Base-by-base conservation (phyloP, 768 basidiomycete genomes). In the Lactifluus piperatus region DNA sequence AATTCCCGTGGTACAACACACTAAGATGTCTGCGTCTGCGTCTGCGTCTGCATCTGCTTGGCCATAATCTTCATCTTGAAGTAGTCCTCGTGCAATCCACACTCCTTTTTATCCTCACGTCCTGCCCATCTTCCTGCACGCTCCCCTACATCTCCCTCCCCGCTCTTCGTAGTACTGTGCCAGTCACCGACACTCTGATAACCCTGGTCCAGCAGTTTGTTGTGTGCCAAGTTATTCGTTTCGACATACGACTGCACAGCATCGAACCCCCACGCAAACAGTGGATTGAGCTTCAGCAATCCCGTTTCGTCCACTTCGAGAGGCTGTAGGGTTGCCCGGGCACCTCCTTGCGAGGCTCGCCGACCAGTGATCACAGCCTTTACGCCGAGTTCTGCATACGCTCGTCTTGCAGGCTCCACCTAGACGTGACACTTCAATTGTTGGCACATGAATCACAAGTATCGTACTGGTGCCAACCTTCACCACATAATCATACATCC, bases 161-260 rank as follows among this genome's bases (percentile, higher is more conserved):
- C 85, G 60, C 84, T 85, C 65, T 81, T 81, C n/a, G 71, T 72
- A 0, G 97, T 99, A 62, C 91, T 94, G 73, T 99, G 97, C 90
- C 94, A 95, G 72, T 99, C 97, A 4, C 97, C 97, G 62, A 99
- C 84, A 68, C 91, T 93, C 66, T 85, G 87, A 76, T 98, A 99
- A 3, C 97, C 97, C 69, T 92, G 83, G 60, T 83, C 83, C 41
- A 99, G 80, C 5, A 99, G 78, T 60, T 80, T 82, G 75, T 99
- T 98, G 61, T 83, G 82, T 2, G 94, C 94, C 0, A 97, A 94
- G 46, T 81, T 73, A 72, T 97, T 82, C 60, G 81, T 77, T 44
- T 82, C 82, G 62, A 95, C 79, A 71, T 97, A 94, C 71, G 82
- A 85, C 62, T 97, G 86, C 18, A 97, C 90, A 41, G 90, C 72